Evolutionary conservation across 805 yeast genomes (phyloP).

Genomic region (Candida fluviatilis): DNA sequence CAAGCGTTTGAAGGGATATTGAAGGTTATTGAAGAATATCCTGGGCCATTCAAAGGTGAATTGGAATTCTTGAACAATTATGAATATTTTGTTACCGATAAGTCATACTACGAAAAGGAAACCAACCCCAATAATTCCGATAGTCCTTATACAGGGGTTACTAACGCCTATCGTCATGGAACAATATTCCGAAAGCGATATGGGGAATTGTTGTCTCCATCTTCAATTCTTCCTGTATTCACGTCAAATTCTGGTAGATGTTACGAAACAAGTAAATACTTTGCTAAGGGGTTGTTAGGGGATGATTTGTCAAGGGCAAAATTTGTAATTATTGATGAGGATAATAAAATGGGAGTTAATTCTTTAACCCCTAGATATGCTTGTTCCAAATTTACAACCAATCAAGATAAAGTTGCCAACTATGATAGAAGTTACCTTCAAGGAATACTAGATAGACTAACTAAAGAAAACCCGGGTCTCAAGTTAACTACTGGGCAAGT

Average conservation of each 20-base stretch:
- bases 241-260: constrained; percentile 53
- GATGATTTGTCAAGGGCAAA: constrained; percentile 32
- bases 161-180: constrained; percentile 49
- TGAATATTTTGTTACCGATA: constrained; percentile 42
- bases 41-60: constrained; percentile 42
- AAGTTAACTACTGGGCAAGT: constrained; percentile 53
- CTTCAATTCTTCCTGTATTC: constrained; percentile 44
- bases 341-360: constrained; percentile 48
- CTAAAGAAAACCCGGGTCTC: constrained; percentile 49
- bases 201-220: constrained; percentile 38
- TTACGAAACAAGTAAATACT: constrained; percentile 50
- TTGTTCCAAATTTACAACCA: constrained; percentile 33
- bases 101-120: constrained; percentile 43
- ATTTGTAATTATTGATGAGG: constrained; percentile 45
- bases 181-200: constrained; percentile 45
- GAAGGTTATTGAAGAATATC: constrained; percentile 21
- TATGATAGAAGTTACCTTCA: constrained; percentile 38
- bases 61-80: constrained; percentile 51
- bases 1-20: constrained; percentile 8
- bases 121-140: constrained; percentile 42
- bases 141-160: constrained; percentile 49
- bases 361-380: constrained; percentile 53
- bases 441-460: constrained; percentile 54
- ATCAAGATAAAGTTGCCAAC: constrained; percentile 2
- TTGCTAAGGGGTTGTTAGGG: constrained; percentile 58